Base-by-base conservation (phyloP, 108 stramenopile genomes). In the Conticribra weissflogii region DNA sequence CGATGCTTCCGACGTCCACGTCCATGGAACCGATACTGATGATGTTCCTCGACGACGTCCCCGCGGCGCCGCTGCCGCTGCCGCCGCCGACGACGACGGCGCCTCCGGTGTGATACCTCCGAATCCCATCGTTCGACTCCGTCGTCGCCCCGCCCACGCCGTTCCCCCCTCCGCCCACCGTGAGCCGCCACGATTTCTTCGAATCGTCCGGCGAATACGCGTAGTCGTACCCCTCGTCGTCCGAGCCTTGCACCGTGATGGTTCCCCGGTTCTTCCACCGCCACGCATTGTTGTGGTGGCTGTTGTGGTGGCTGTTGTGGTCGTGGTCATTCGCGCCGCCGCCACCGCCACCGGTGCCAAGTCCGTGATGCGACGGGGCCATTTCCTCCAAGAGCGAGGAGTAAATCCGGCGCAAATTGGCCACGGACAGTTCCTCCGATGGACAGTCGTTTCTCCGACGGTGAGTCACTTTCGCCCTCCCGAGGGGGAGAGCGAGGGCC, bases 41-140 rank as follows among this genome's bases (percentile, higher is more conserved):
- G 8, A 41, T 51, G 14, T 3, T 31, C 29, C 7, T 15, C 1
- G 30, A 19, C 17, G 41, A 52, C 8, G 57, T 54, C n/a, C 52
- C 33, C 25, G 3, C 2, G n/a, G 8, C 41, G 47, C 34, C 15
- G n/a, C 19, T 33, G 19, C 63, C 77, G 19, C 77, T 69, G 28
- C n/a, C n/a, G 17, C 64, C 63, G n/a, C 52, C 33, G 19, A 3
- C 2, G n/a, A 18, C 41, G 47, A 48, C 15, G n/a, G 28, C 48
- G 19, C 63, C 77, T 19, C 77, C 77, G 28, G 77, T 78, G 57
- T 78, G 52, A 78, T 78, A 78, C 41, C 77, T 36, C 21, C 69
- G 56, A 29, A 78, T 47, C 24, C 77, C 77, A 66, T 78, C 77
- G 34, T 54, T 65, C 7, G 22, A 22, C 77, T 69, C 77, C 17